Base-by-base conservation (phyloP, 140 eudicot species). In the Bidens hawaiensis region DNA sequence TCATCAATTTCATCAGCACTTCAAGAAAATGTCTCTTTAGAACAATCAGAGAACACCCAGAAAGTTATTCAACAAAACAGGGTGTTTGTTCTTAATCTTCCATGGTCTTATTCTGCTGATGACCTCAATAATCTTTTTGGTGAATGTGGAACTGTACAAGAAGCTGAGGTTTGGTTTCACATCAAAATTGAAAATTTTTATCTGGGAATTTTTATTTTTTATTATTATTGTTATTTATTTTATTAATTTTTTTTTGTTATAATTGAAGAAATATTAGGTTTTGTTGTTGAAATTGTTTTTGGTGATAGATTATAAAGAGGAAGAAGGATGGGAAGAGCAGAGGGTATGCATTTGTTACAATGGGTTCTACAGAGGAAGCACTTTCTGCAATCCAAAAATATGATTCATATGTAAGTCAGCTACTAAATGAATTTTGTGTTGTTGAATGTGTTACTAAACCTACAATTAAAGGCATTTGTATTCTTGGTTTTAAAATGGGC, bases 331-430 rank as follows among this genome's bases (percentile, higher is more conserved):
- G 99, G 67, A 93, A 77, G 82, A 81, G 74, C 66, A 82, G 96
- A 82, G 99, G 99, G 25, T 88, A 67, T 88, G 96, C 93, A 38
- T 93, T 93, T 75, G 89, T 83, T 23, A 88, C 95, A 13, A 87
- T 93, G 99, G 76, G 74, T 55, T 72, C 96, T 49, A 86, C 82
- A 12, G 87, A 91, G 27, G 95, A 78, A 26, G 96, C 98, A 58
- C 81, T 76, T 61, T 83, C 98, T 16, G 96, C 70, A 6, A 56
- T 91, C 3, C 77, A 78, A 43, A 91, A 85, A 74, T 82, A 64
- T 50, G 82, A 91, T 65, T 76, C 89, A 17, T 61, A 54, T 76
- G 98, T 87, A 72, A 49, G 94, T 80, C 53, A 25, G 13, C 78
- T 53, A 53, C 38, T 26, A 26, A 25, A 14, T 53, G 3, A 4